Percentiles rank a stretch among this genome's conserved stretches.
Evolutionary conservation across 768 basidiomycete species (phyloP).

Genomic region (Leucogyrophana mollusca): DNA sequence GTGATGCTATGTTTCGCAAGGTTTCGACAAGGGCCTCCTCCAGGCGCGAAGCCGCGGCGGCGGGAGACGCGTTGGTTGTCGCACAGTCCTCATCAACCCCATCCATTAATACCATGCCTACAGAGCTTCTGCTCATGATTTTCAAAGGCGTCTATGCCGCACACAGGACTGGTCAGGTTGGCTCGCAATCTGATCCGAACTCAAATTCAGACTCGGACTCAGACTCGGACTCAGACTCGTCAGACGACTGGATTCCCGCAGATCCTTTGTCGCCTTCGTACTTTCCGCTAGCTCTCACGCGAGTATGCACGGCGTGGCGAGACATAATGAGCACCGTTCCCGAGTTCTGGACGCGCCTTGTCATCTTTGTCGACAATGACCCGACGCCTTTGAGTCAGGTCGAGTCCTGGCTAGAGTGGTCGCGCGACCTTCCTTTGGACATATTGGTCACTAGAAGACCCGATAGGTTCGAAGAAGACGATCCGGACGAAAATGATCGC

Average conservation of each 20-base stretch:
- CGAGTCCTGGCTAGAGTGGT: conserved; percentile 3
- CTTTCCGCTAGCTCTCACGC: conserved; percentile 10
- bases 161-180: not conserved
- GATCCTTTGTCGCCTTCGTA: not conserved
- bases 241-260: conserved; percentile 2
- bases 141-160: not conserved
- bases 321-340: conserved; percentile 10
- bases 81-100: no score
- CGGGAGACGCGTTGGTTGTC: no score
- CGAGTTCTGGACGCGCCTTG: conserved; percentile 17
- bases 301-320: conserved; percentile 14
- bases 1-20: no score
- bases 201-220: no score
- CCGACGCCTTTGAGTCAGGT: not conserved
- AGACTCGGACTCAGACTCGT: no score
- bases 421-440: not conserved
- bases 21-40: no score
- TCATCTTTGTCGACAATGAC: conserved; percentile 13
- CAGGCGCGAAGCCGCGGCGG: no score
- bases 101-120: not conserved
- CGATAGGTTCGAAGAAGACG: no score
- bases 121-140: not conserved
- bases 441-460: not conserved
- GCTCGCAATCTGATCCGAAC: no score
- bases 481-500: no score